These are phyloP conservation scores for Anastatica hierochuntica DNA, from an alignment of 345 rosid genomes.

Conservation along the genomic window DNA sequence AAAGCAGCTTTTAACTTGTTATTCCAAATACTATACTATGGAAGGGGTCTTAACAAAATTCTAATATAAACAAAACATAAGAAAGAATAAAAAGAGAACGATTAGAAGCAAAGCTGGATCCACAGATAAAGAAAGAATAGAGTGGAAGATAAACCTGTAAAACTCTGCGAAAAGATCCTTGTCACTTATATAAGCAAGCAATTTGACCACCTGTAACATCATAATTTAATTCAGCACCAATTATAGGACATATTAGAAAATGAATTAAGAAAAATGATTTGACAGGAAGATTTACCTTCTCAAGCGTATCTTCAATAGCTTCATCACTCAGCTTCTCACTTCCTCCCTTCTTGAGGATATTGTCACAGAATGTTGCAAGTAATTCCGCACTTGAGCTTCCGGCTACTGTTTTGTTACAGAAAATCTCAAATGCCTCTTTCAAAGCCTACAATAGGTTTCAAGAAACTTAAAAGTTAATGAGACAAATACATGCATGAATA, in stretches of 20 bases:
- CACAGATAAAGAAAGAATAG: background rate
- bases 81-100: too few relatives aligned
- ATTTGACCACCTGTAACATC: conserved; percentile 37
- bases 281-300: conserved; percentile 9
- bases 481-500: background rate
- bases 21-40: background rate
- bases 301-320: conserved; percentile 14
- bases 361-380: conserved; percentile 25
- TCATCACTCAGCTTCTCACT: conserved; percentile 16
- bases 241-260: background rate
- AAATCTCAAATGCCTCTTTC: conserved; percentile 25
- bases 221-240: background rate
- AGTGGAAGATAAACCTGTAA: conserved; percentile 24
- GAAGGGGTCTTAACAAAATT: background rate
- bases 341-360: conserved; percentile 18
- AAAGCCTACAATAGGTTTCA: conserved; percentile 8
- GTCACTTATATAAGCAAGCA: conserved; percentile 63
- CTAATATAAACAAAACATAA: background rate
- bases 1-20: background rate
- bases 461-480: background rate
- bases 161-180: conserved; percentile 80
- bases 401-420: conserved; percentile 26
- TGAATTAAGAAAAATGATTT: background rate
- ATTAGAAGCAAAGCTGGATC: background rate
- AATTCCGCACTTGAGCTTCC: conserved; percentile 23